Evolutionary conservation across 2,329 filamentous ascomycete species (phyloP).

Genomic region (Ascochyta koolunga): DNA sequence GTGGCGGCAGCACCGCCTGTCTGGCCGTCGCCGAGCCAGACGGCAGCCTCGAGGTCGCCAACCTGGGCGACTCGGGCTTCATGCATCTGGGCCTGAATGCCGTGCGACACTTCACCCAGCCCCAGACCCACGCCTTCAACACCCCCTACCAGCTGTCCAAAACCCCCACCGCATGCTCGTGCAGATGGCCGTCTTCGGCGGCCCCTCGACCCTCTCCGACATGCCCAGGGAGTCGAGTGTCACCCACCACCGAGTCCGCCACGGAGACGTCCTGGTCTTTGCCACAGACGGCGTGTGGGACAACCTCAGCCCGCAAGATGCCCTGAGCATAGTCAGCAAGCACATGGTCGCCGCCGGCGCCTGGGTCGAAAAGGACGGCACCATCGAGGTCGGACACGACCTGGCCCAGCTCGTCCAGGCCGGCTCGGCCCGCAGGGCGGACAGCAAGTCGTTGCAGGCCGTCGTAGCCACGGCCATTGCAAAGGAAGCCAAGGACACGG

Average conservation of each 20-base stretch:
- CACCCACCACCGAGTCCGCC: conserved; percentile 75
- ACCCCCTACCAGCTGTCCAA: conserved; percentile 94
- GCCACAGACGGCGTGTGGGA: conserved; percentile 97
- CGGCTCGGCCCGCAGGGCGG: conserved; percentile 51
- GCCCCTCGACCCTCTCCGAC: conserved; percentile 73
- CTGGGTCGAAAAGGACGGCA: conserved; percentile 66
- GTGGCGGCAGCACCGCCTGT: conserved; percentile 90
- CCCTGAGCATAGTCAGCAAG: conserved; percentile 77
- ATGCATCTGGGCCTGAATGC: conserved; percentile 84
- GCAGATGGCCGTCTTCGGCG: conserved; percentile 82
- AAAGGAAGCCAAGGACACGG: conserved; percentile 81
- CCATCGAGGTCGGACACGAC: conserved; percentile 62
- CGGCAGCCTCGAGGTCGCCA: conserved; percentile 84
- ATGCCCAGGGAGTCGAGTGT: conserved; percentile 83
- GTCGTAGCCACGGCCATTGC: conserved; percentile 80
- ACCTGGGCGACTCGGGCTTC: conserved; percentile 94
- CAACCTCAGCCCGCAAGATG: conserved; percentile 90
- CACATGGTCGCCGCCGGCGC: conserved; percentile 76
- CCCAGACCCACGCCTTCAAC: conserved; percentile 97
- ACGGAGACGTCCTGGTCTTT: conserved; percentile 92
- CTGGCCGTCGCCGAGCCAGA: conserved; percentile 77
- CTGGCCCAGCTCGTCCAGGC: conserved; percentile 61
- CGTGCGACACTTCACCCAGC: conserved; percentile 79
- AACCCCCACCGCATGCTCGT: conserved; percentile 77
- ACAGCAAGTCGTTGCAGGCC: conserved; percentile 70